Evolutionary conservation across 164 flowering plant species (phyloP).

Genomic region (Nymphaea colorata): DNA sequence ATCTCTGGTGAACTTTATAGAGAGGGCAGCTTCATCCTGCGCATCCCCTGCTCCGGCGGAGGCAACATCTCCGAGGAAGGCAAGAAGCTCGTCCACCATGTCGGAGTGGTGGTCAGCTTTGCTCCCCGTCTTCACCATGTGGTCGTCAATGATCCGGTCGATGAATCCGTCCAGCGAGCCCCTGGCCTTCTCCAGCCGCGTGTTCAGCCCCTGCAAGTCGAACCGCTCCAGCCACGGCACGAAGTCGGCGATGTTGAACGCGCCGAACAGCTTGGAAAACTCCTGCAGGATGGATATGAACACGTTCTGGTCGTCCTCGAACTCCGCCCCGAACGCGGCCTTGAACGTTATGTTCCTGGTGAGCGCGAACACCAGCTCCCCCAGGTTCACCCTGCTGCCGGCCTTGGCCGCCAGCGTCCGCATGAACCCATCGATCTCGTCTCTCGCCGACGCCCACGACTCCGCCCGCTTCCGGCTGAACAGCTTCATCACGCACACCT

Average conservation of each 20-base stretch:
- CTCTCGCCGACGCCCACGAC: constrained; percentile 74
- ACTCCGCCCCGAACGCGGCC: constrained; percentile 63
- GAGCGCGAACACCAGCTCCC: constrained; percentile 50
- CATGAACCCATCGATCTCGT: constrained; percentile 44
- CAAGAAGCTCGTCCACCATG: constrained; percentile 72
- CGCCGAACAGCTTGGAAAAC: constrained; percentile 70
- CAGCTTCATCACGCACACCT: constrained; percentile 70
- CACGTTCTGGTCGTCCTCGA: constrained; percentile 44
- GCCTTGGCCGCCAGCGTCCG: constrained; percentile 12
- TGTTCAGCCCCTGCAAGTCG: constrained; percentile 45
- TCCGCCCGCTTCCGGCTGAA: constrained; percentile 74
- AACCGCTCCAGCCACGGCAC: constrained; percentile 45
- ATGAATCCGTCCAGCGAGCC: constrained; percentile 46
- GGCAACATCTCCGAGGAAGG: constrained; percentile 36
- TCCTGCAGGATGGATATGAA: constrained; percentile 61
- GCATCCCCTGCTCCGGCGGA: constrained; percentile 1
- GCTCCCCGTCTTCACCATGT: constrained; percentile 13
- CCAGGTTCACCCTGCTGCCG: constrained; percentile 30
- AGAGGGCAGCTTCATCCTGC: constrained; percentile 6
- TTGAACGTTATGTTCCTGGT: constrained; percentile 45
- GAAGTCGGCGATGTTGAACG: constrained; percentile 65
- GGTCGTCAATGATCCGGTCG: constrained; percentile 56
- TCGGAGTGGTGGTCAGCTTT: constrained; percentile 21
- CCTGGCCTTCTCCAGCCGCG: constrained; percentile 39
- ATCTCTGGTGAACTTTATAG: constrained; percentile 39